phyloP scores from a whole-genome alignment of 192 early-diverging fungal genomes.

The Paraglomus occultum region DNA sequence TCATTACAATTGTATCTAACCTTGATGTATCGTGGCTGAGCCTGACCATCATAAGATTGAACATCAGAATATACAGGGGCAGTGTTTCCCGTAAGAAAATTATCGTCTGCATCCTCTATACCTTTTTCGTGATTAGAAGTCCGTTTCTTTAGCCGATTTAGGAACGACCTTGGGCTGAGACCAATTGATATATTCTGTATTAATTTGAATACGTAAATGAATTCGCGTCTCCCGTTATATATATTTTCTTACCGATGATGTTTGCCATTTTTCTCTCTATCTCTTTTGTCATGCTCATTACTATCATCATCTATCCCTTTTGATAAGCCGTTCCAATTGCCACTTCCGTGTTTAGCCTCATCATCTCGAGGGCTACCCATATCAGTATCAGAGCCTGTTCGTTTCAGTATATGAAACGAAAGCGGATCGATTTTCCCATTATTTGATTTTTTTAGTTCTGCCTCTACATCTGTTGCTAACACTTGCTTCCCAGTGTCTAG shows the following conservation, averaged over 20 bases:
- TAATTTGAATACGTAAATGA: not conserved
- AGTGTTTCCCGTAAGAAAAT: conserved; percentile 23
- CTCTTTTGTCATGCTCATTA: not conserved
- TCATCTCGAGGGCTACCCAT: not conserved
- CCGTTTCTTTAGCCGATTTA: conserved; percentile 16
- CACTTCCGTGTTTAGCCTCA: not conserved
- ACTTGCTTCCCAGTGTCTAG: conserved; percentile 27
- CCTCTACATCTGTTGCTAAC: conserved; percentile 19
- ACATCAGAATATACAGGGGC: conserved; percentile 21
- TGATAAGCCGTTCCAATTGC: not conserved
- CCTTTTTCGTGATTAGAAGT: not conserved
- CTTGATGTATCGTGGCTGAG: conserved; percentile 27
- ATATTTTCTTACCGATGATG: not conserved
- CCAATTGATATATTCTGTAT: not conserved
- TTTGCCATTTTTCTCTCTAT: conserved; percentile 1
- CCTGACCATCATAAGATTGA: not conserved
- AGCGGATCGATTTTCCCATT: conserved; percentile 19
- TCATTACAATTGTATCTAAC: not conserved
- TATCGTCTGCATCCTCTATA: conserved; percentile 1
- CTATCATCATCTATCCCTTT: not conserved
- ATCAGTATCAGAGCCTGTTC: conserved; percentile 11
- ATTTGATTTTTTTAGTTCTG: conserved; percentile 27
- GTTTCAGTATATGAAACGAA: conserved; percentile 30
- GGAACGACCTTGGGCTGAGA: conserved; percentile 1
- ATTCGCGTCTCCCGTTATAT: not conserved